A percentile compares a stretch with the other conserved stretches of the same genome.
These are phyloP conservation scores for Emmonsiellopsis sp. DNA, from an alignment of 2,329 filamentous ascomycete genomes.

Conservation along the genomic window DNA sequence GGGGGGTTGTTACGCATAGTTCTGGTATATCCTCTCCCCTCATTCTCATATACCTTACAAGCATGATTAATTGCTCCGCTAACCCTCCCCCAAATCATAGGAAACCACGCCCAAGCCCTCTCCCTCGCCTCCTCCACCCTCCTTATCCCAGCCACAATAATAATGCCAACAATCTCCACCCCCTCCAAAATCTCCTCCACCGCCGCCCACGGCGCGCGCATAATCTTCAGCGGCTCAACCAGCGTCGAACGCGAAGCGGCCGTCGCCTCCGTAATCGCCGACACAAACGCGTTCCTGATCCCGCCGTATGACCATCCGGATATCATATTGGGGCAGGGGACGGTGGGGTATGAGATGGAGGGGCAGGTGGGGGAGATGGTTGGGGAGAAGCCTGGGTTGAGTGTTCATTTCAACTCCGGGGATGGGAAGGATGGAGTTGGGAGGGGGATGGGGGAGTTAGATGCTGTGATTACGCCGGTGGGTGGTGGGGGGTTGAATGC, in stretches of 20 bases:
- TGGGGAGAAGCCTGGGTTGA: slow-evolving; percentile 19
- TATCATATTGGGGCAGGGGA: slow-evolving; percentile 91
- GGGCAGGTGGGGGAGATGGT: slow-evolving; percentile 57
- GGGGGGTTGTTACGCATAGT: slow-evolving; percentile 82
- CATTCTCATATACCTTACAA: too few relatives aligned
- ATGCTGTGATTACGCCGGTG: slow-evolving; percentile 72
- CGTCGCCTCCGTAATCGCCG: slow-evolving; percentile 56
- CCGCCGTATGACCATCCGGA: slow-evolving; percentile 90
- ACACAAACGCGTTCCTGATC: slow-evolving; percentile 69
- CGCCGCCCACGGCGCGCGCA: slow-evolving; percentile 62
- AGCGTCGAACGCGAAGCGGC: slow-evolving; percentile 71
- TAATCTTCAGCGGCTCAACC: slow-evolving; percentile 77
- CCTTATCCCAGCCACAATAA: slow-evolving; percentile 70
- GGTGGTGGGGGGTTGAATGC: slow-evolving; percentile 84
- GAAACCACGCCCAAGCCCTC: slow-evolving; percentile 91
- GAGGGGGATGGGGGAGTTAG: too few relatives aligned
- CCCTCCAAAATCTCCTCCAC: slow-evolving; percentile 84
- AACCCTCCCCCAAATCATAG: slow-evolving; percentile 37
- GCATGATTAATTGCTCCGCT: too few relatives aligned
- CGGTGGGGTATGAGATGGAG: slow-evolving; percentile 72
- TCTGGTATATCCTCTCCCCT: slow-evolving; percentile 52
- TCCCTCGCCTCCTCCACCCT: slow-evolving; percentile 71
- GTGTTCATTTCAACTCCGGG: slow-evolving; percentile 10
- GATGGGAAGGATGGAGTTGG: slow-evolving; percentile 6
- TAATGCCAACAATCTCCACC: slow-evolving; percentile 83